Evolutionary conservation across 768 basidiomycete genomes (phyloP), one percentile per base, ranked within the genome.

Genomic region (Mycena maculata): DNA sequence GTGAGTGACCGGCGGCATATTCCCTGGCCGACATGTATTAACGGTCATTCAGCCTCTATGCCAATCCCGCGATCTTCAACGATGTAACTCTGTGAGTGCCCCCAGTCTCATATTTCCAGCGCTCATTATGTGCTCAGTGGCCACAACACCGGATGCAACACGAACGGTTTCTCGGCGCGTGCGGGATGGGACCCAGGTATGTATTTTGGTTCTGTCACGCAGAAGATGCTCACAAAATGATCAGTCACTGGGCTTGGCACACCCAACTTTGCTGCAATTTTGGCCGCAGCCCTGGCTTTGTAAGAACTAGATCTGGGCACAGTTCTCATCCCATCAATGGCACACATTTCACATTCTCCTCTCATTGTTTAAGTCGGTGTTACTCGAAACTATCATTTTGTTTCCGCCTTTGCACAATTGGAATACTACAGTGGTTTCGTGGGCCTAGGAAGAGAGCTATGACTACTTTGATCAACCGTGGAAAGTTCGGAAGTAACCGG

Each of bases 71-170:
- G 15, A 69, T 65, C 4, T 73, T 85, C 55, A 83, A 82, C 59
- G 84, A 86, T 56, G 79, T 85, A 58, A 83, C 82, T 0, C 50
- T 61, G 22, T 83, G 82, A 2, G 77, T 75, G 48, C 77, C 77
- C 50, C 77, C 77, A 4, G 81, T 80, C 80, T 63, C 3, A 9
- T 11, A 7, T 12, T 8, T 20, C 11, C 22, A 9, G 8, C 18
- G 10, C 3, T 15, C 20, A 9, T 33, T 25, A 53, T 28, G 27
- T 44, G 28, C 68, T 70, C 18, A 66, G 64, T 22, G 74, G 75
- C 15, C 67, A 67, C 59, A 76, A 76, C 67, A 73, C 75, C 2
- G 75, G 75, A 5, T 76, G 75, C 63, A 66, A 65, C 63, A 69
- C 66, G 0, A 70, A 72, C 44, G 75, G 75, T 6, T 75, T 75